Base-by-base conservation (phyloP, 495 filamentous ascomycete species). In the Saxophila tyrrhenica region DNA sequence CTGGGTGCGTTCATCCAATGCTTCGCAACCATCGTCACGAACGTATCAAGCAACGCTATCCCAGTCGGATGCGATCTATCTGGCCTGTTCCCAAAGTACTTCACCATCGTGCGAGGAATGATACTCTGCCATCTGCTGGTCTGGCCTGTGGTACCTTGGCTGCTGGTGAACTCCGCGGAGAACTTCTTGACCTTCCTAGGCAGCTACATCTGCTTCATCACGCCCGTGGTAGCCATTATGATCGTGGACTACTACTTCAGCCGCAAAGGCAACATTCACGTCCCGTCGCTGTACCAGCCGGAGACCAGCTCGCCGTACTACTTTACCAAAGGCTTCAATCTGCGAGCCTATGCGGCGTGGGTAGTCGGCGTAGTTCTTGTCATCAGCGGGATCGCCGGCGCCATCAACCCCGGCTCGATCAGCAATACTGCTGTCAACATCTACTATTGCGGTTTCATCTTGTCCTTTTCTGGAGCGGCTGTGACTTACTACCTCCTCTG, bases 221-320 rank as follows among this genome's bases (percentile, higher is more conserved):
- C 77, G 0, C 81, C 84, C 0, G 78, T 87, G 44, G 81, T 78
- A 9, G 78, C 76, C 13, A 83, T 86, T 56, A 77, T 88, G 67
- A 67, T 78, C 0, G 72, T 72, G 21, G 84, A 88, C 59, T 86
- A 75, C 66, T 87, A 80, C 80, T 59, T 83, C 51, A 65, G 86
- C 15, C 38, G 55, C 9, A 80, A 84, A 51, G 63, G 61, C 19
- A 62, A 75, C 38, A 79, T 83, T 58, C 78, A 85, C 60, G 71
- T 77, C 0, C 71, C 76, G 43, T 71, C 72, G 11, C 64, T 83
- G 8, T 83, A 82, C 58, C n/a, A n/a, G n/a, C 51, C 64, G 49
- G 60, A 60, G 15, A 60, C 60, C 76, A 2, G 3, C 15, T 7
- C 75, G 73, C 70, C 78, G 13, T 85, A 85, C 67, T 64, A 67